Conservation (phyloP, 176 grass and related monocot species). For the Zea luxurians region DNA sequence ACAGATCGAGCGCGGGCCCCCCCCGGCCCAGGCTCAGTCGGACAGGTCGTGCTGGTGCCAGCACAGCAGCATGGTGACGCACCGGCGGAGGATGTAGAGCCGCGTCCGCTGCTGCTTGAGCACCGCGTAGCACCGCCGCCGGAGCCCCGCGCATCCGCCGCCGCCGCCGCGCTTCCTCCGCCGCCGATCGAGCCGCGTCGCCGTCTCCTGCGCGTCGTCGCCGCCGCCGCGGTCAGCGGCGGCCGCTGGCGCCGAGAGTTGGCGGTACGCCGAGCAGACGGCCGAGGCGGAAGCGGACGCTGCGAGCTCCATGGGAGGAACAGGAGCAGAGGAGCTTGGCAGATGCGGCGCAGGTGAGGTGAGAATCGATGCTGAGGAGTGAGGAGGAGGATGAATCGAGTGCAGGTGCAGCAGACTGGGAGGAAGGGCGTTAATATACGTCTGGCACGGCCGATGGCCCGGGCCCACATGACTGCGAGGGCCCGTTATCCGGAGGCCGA, state of each 20-base stretch:
- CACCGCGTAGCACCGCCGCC: constrained; percentile 60
- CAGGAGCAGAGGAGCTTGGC: not conserved
- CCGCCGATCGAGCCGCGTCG: constrained; percentile 10
- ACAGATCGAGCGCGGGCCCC: not conserved
- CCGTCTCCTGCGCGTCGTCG: too few relatives aligned
- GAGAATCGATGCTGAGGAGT: not conserved
- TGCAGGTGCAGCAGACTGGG: too few relatives aligned
- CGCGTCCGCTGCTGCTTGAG: constrained; percentile 83
- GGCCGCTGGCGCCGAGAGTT: constrained; percentile 23
- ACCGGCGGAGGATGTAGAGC: constrained; percentile 75
- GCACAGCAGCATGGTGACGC: constrained; percentile 80
- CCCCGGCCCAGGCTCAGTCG: constrained; percentile 39
- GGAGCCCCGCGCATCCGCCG: constrained; percentile 40
- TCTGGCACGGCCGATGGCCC: not conserved
- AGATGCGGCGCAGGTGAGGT: not conserved
- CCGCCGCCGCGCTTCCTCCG: constrained; percentile 21
- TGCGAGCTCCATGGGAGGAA: constrained; percentile 31
- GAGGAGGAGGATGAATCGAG: too few relatives aligned
- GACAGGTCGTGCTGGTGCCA: constrained; percentile 75
- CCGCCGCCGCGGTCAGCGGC: not conserved
- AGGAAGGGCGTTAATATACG: constrained; percentile 32
- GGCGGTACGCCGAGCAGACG: constrained; percentile 40
- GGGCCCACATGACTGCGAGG: constrained; percentile 19
- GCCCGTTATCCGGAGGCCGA: constrained; percentile 27
- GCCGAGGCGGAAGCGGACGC: constrained; percentile 33